Evolutionary conservation across 169 alveolate genomes (phyloP), one percentile per base, ranked within the genome.

Genomic region (Eimeria falciformis): DNA sequence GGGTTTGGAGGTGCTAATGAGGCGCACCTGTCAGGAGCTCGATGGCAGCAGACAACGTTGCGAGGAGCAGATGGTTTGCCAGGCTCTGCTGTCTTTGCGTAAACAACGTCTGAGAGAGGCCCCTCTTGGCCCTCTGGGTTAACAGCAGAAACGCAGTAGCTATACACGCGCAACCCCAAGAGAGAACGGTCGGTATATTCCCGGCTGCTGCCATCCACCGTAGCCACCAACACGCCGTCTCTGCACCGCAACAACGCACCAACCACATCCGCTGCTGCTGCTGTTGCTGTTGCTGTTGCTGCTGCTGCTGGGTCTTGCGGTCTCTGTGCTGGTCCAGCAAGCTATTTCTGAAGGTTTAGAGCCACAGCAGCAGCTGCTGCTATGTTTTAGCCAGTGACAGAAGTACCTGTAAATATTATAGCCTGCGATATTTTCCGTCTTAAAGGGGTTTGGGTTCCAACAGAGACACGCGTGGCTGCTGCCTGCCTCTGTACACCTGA

Each of bases 11-110:
- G 5, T 68, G 7, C 11, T 14, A 5, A 9, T 27, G 4, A 9
- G 23, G 29, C 77, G 47, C 25, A 81, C 90, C 77, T 50, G 25
- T 81, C 21, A 55, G 12, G 25, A 3, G 77, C n/a, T 6, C 58
- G 46, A 25, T 43, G 1, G 18, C 5, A 6, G 90, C 90, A 81
- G 27, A 25, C 77, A 55, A 56, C 77, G 50, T 81, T 43, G 55
- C 25, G 11, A 5, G 90, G 90, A 18, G 90, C 90, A 12, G 90
- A 81, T n/a, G 90, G 90, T 29, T 81, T 81, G 5, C 90, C 90
- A 29, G 90, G 90, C 37, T 81, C 90, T 6, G 73, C 46, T 33
- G 90, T 81, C 56, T 77, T n/a, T 9, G 58, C 90, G 56, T n/a
- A 7, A 29, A 50, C 9, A 6, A 9, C 5, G 50, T 81, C 90